Percentiles rank a stretch among this genome's conserved stretches.
Evolutionary conservation across 2,329 filamentous ascomycete species (phyloP).

Genomic region (Phyllosticta citriasiana): DNA sequence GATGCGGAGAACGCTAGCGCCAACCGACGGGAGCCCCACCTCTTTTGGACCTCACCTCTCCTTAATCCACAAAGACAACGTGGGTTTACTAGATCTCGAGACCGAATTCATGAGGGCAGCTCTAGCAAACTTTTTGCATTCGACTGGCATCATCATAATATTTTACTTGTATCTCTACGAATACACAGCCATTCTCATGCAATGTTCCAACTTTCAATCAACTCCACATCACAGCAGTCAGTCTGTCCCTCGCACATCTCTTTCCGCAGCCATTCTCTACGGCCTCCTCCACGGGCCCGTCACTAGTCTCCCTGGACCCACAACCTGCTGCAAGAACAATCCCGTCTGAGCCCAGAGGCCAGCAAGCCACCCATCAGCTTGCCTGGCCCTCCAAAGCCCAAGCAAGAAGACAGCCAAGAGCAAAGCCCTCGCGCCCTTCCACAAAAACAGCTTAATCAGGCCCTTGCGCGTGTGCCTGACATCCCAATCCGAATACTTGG

Average conservation of each 20-base stretch:
- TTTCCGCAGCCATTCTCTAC: not conserved
- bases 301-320: not conserved
- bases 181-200: not conserved
- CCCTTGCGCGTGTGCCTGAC: slow-evolving; percentile 42
- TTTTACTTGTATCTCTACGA: not conserved
- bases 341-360: not conserved
- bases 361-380: not conserved
- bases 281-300: not conserved
- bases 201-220: not conserved
- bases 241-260: not conserved
- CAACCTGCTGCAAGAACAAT: not conserved
- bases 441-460: slow-evolving; percentile 19
- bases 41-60: not conserved
- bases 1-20: not conserved
- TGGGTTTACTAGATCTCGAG: no score
- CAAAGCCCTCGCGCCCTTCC: not conserved
- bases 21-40: not conserved
- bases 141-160: not conserved
- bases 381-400: not conserved
- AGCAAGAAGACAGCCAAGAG: not conserved
- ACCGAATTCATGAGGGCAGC: no score
- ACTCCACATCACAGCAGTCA: not conserved
- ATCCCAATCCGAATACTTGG: slow-evolving; percentile 45
- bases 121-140: not conserved
- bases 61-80: no score